Evolutionary conservation across 163 green algal species (phyloP), one percentile per base, ranked within the genome.

Genomic region (Scenedesmus sp.): DNA sequence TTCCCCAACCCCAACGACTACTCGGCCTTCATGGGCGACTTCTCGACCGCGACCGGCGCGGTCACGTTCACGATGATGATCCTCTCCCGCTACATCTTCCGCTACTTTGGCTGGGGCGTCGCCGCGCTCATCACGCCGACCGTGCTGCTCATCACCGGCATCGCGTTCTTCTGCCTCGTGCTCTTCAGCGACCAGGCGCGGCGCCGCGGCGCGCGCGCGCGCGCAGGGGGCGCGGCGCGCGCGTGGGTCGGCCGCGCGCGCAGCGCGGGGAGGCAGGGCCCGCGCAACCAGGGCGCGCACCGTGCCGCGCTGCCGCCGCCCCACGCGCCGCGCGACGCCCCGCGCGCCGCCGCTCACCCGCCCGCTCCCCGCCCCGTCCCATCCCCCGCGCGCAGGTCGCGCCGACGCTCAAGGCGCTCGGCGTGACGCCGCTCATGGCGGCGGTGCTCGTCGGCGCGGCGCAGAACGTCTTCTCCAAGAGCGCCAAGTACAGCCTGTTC

Each of bases 1-100:
- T 99, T 97, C 89, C 96, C 96, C 84, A 99, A 99, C 91, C 96
- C 96, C 83, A 99, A 99, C 83, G 96, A 99, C 82, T 99, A 99
- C 93, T 97, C 91, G 17, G 75, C 91, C 10, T 99, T 99, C 90
- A 99, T 99, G 96, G 96, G 96, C 75, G 91, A 99, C 89, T 98
- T 99, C 89, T 98, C 94, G 66, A 96, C 93, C 36, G 84, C 83
- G 75, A 99, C 95, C 29, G 94, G 96, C 76, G 87, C 88, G 7
- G 94, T 98, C 22, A 99, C 96, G 66, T 98, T 99, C 85, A 89
- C 90, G 71, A 97, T 99, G 91, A 99, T 99, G 96, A 88, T 99
- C 47, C 72, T 96, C 48, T 96, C 91, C 1, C 92, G 93, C 79
- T 94, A 92, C 82, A 97, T 99, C 87, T 99, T 99, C 92, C 85